Conservation (phyloP, 1,139 yeast genomes). For the Pichia norvegensis region DNA sequence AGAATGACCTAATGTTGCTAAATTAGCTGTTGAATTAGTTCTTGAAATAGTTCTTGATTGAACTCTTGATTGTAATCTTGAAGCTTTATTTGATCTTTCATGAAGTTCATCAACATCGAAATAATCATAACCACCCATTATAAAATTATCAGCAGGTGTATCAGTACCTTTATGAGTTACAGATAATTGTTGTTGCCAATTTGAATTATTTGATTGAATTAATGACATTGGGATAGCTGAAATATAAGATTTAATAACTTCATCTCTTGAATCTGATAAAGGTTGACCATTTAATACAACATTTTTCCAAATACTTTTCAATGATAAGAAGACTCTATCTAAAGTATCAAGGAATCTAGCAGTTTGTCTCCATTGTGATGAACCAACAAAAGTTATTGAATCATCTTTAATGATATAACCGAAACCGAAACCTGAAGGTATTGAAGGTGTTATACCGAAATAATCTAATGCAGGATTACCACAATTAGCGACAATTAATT, state of each 20-base stretch:
- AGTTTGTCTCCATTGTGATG: constrained; percentile 70
- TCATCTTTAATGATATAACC: constrained; percentile 70
- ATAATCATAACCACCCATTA: constrained; percentile 67
- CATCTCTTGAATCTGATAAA: constrained; percentile 13
- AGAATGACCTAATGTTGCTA: constrained; percentile 9
- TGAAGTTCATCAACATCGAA: constrained; percentile 58
- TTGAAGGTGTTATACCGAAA: constrained; percentile 73
- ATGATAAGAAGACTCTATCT: constrained; percentile 49
- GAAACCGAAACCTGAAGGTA: constrained; percentile 61
- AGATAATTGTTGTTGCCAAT: constrained; percentile 3
- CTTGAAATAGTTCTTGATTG: constrained; percentile 21
- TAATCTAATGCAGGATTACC: constrained; percentile 69
- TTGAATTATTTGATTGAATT: constrained; percentile 24
- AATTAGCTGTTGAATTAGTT: constrained; percentile 8
- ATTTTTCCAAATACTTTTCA: constrained; percentile 40
- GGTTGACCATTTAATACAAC: constrained; percentile 14
- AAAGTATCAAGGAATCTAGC: constrained; percentile 58
- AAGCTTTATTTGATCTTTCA: constrained; percentile 28
- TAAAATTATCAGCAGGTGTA: constrained; percentile 17
- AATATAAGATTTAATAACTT: constrained; percentile 21
- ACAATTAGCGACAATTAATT: constrained; percentile 48
- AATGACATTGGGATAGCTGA: constrained; percentile 28
- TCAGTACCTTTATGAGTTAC: neutral
- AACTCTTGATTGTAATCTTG: constrained; percentile 21
- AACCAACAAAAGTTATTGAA: constrained; percentile 51